Evolutionary conservation across 768 basidiomycete genomes (phyloP).

Genomic region (Mycena chlorophos): DNA sequence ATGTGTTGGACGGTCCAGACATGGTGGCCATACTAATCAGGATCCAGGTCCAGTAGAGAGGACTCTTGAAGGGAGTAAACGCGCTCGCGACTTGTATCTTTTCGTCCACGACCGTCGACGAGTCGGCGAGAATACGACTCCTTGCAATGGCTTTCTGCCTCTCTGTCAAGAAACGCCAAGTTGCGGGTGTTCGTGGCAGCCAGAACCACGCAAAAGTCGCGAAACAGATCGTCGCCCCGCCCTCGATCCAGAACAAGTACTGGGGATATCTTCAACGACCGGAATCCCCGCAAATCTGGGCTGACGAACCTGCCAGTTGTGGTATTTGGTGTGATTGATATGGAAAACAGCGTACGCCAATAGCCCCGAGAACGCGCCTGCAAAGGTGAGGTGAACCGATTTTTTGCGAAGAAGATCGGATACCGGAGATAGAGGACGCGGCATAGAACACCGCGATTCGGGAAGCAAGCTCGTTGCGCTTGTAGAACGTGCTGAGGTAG

Average conservation of each 20-base stretch:
- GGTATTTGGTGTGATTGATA: conserved; percentile 39
- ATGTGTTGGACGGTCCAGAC: not conserved
- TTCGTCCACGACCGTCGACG: conserved; percentile 45
- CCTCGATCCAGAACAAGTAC: conserved; percentile 56
- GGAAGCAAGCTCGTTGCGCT: conserved; percentile 50
- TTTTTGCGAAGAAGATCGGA: not conserved
- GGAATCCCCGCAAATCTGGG: not conserved
- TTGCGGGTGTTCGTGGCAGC: conserved; percentile 44
- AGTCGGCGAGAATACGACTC: conserved; percentile 46
- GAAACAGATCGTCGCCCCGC: conserved; percentile 42
- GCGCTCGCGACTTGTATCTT: conserved; percentile 43
- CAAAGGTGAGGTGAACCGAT: not conserved
- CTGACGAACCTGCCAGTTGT: conserved; percentile 40
- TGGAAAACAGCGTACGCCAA: conserved; percentile 57
- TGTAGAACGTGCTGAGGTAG: conserved; percentile 55
- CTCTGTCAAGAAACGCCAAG: conserved; percentile 39
- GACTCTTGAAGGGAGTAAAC: conserved; percentile 44
- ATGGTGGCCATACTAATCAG: conserved; percentile 40
- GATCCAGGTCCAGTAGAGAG: conserved; percentile 51
- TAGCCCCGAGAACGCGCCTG: conserved; percentile 48
- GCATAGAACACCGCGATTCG: conserved; percentile 53
- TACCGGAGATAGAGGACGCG: conserved; percentile 44
- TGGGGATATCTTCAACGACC: conserved; percentile 18
- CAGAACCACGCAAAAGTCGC: conserved; percentile 48
- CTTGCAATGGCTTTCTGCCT: conserved; percentile 44